These are phyloP conservation scores for Termitomyces sp. DNA, from an alignment of 768 basidiomycete genomes.

Conservation along the genomic window DNA sequence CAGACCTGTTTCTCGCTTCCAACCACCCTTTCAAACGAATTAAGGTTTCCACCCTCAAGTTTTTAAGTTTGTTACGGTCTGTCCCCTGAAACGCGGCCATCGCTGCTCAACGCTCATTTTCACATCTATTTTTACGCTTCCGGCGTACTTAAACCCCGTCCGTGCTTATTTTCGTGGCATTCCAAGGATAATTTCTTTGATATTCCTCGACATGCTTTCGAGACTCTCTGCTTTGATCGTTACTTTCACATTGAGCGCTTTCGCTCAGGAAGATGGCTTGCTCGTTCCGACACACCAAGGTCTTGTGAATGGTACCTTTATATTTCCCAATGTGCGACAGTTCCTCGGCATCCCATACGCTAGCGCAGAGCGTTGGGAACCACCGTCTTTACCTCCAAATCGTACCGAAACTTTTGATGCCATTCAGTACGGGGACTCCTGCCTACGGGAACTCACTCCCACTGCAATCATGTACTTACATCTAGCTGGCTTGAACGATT, in stretches of 20 bases:
- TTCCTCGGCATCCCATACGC: conserved; percentile 32
- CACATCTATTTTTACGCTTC: too few relatives aligned
- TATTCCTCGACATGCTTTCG: not conserved
- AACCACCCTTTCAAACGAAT: too few relatives aligned
- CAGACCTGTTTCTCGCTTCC: too few relatives aligned
- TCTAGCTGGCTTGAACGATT: conserved; percentile 16
- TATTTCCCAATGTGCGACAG: conserved; percentile 22
- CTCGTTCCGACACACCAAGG: conserved; percentile 26
- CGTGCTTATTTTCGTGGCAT: not conserved
- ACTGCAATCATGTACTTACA: conserved; percentile 17
- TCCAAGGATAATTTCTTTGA: too few relatives aligned
- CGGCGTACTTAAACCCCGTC: too few relatives aligned
- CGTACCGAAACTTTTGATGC: conserved; percentile 18
- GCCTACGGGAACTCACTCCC: conserved; percentile 20
- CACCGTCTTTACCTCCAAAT: conserved; percentile 18
- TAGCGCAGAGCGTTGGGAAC: conserved; percentile 25
- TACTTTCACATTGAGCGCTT: not conserved
- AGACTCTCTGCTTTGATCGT: not conserved
- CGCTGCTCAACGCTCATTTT: too few relatives aligned
- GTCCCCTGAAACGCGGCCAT: too few relatives aligned
- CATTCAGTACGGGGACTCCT: conserved; percentile 23
- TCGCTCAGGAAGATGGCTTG: conserved; percentile 13
- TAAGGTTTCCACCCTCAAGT: too few relatives aligned
- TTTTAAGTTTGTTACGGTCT: too few relatives aligned
- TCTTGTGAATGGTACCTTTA: conserved; percentile 20